A percentile compares a stretch with the other conserved stretches of the same genome.
Evolutionary conservation across 140 eudicot genomes (phyloP).

Genomic region (Oenanthe javanica): DNA sequence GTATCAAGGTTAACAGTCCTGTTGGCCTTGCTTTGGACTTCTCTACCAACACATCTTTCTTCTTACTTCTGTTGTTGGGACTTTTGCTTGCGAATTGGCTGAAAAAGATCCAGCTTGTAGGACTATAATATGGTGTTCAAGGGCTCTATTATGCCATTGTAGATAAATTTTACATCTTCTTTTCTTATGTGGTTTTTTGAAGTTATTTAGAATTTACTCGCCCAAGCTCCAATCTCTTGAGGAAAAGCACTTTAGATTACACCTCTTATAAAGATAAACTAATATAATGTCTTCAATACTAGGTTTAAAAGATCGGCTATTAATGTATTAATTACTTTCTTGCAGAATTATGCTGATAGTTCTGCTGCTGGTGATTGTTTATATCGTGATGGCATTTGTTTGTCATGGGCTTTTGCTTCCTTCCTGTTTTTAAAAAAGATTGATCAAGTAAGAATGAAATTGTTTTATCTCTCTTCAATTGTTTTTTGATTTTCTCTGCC

Average conservation of each 20-base stretch:
- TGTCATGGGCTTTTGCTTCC: conserved; percentile 82
- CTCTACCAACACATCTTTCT: not conserved
- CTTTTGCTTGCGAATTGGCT: not conserved
- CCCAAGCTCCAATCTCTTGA: not conserved
- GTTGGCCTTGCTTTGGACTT: not conserved
- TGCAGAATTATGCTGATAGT: conserved; percentile 77
- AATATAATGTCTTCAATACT: not conserved
- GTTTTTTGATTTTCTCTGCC: not conserved
- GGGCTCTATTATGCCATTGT: not conserved
- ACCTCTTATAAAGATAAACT: not conserved
- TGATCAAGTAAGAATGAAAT: not conserved
- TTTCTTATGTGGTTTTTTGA: not conserved
- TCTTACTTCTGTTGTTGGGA: not conserved
- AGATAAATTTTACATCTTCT: not conserved
- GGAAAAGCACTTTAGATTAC: not conserved
- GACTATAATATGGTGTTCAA: not conserved
- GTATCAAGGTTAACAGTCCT: not conserved
- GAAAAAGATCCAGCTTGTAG: not conserved
- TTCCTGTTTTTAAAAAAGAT: conserved; percentile 44
- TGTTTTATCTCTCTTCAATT: not conserved
- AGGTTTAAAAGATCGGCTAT: not conserved
- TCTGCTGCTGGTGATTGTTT: conserved; percentile 63
- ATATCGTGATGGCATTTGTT: conserved; percentile 68
- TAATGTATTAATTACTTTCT: not conserved
- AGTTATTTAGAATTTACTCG: not conserved